phyloP scores from a whole-genome alignment of 2,329 filamentous ascomycete species.

The Stagonosporopsis chrysanthemi region DNA sequence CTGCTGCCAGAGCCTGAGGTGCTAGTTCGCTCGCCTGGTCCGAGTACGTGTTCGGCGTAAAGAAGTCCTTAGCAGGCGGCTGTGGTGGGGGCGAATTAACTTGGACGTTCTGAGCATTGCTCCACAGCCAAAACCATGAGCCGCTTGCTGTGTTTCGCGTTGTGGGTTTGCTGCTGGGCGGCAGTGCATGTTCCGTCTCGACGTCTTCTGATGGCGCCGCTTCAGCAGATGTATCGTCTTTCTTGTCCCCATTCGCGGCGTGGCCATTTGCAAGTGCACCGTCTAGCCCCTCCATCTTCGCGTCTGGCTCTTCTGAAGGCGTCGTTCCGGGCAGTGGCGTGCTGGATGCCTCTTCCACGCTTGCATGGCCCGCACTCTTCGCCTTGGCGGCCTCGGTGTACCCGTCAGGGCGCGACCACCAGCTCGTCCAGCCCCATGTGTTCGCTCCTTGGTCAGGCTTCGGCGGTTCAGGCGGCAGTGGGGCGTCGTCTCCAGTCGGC shows the following conservation, averaged over 20 bases:
- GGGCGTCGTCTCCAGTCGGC: conserved; percentile 44
- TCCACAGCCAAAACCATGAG: conserved; percentile 61
- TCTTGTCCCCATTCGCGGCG: conserved; percentile 29
- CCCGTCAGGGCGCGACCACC: conserved; percentile 60
- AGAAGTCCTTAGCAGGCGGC: conserved; percentile 20
- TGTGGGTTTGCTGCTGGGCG: conserved; percentile 17
- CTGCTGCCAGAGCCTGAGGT: neutral
- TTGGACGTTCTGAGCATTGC: conserved; percentile 54
- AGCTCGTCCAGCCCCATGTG: conserved; percentile 55
- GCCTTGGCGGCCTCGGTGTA: conserved; percentile 51
- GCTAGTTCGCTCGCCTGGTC: conserved; percentile 19
- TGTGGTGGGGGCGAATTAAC: conserved; percentile 33
- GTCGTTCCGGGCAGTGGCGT: conserved; percentile 52
- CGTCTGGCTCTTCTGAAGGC: conserved; percentile 45
- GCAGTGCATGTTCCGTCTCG: conserved; percentile 28
- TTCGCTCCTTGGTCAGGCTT: conserved; percentile 25
- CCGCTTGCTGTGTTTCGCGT: conserved; percentile 35
- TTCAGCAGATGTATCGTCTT: conserved; percentile 28
- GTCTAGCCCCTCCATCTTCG: conserved; percentile 36
- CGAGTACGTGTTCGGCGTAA: conserved; percentile 12
- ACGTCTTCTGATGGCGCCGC: conserved; percentile 9
- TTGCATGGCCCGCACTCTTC: conserved; percentile 33
- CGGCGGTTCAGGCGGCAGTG: conserved; percentile 54
- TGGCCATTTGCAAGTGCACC: conserved; percentile 1
- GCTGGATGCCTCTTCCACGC: conserved; percentile 48